Base-by-base conservation (phyloP, 2,329 filamentous ascomycete species). In the Calonectria pseudoturangicola region DNA sequence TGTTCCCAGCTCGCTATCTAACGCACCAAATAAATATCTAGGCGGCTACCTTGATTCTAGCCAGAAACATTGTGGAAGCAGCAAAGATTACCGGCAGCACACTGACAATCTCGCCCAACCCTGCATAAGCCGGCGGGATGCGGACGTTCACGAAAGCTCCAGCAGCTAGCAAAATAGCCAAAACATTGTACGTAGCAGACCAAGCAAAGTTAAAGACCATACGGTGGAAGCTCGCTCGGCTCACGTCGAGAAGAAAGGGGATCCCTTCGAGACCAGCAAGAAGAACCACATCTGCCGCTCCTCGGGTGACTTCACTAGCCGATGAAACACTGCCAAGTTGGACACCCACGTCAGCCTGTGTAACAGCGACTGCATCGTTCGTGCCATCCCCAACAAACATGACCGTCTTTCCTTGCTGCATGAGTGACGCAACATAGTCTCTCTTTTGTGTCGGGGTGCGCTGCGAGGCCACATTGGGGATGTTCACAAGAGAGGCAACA, bases 331-430 rank as follows among this genome's bases (percentile, higher is more conserved):
- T 56, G 70, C 87, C 86, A 73, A 93, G 86, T 70, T 92, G 89
- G 0, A 92, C 85, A 43, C 91, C 91, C n/a, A 93, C 85, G 45
- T 88, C 85, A 28, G 92, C 90, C 76, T 90, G 87, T 3, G 90
- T 88, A 4, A 93, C 85, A 1, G 91, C 91, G 5, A 89, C 85
- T 0, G 92, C 90, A 77, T 93, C 91, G 78, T 93, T 93, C 9
- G 90, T 92, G 13, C 92, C 91, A 75, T 93, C 91, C 39, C 92
- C 91, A 48, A 88, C 86, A 82, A 93, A 93, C 68, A 93, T 82
- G 68, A 91, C 86, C 28, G 54, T 70, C 33, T 77, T 79, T n/a
- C 74, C 76, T 21, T 75, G 33, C 21, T 72, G 72, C 66, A 85
- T 83, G 9, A 56, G 30, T 3, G 51, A 12, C 4, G 30, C 51